Percentiles rank a stretch among this genome's conserved stretches.
These are phyloP conservation scores for Hanseniaspora clermontiae DNA, from an alignment of 805 yeast genomes.

Conservation along the genomic window DNA sequence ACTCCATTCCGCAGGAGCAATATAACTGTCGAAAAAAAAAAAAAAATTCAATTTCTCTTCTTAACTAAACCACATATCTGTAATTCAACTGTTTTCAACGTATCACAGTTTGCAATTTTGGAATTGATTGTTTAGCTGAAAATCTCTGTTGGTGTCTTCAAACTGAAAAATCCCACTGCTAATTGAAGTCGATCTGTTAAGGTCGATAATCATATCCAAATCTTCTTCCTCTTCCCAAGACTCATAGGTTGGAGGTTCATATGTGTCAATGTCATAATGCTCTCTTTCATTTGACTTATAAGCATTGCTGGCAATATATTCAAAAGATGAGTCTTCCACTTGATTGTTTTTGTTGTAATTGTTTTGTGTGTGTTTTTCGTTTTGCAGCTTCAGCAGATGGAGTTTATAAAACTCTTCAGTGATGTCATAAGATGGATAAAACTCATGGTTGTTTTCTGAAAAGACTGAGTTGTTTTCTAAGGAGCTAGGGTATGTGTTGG, in stretches of 20 bases:
- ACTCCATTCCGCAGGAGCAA: neutral
- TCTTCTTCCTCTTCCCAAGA: slow-evolving; percentile 14
- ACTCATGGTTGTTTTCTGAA: neutral
- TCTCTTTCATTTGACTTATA: slow-evolving; percentile 1
- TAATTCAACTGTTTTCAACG: neutral
- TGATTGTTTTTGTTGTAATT: neutral
- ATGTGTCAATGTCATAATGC: slow-evolving; percentile 3
- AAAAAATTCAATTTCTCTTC: neutral
- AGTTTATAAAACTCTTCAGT: slow-evolving; percentile 2
- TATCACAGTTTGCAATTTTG: slow-evolving; percentile 5
- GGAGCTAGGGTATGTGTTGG: neutral
- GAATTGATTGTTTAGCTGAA: slow-evolving; percentile 4
- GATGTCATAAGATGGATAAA: neutral
- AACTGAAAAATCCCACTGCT: slow-evolving; percentile 11
- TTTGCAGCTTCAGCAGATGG: neutral
- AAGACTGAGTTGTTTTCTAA: neutral
- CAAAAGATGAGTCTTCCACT: neutral
- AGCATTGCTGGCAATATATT: neutral
- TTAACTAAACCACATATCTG: neutral
- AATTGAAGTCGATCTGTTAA: slow-evolving; percentile 3
- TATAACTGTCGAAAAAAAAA: neutral
- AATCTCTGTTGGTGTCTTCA: slow-evolving; percentile 4
- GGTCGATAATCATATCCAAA: slow-evolving; percentile 7
- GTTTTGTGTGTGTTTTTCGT: neutral
- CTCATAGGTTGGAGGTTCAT: slow-evolving; percentile 12